A percentile compares a stretch with the other conserved stretches of the same genome.
Evolutionary conservation across 1,284 basidiomycete genomes (phyloP).

Genomic region (Veloboletus limbatus): DNA sequence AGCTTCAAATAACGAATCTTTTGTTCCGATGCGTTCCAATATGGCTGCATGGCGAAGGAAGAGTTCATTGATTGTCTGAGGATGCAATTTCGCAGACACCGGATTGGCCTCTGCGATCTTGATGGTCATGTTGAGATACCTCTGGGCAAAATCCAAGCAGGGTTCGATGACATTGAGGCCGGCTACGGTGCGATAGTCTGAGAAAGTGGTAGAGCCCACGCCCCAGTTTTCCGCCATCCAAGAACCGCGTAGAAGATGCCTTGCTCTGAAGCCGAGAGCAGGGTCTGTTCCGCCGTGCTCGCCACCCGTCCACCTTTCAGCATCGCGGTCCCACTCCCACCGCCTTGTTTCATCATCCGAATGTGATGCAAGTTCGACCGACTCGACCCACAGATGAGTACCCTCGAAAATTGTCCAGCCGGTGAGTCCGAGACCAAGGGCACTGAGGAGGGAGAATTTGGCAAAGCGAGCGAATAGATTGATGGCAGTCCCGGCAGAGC

Average conservation of each 20-base stretch:
- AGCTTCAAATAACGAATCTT: conserved; percentile 54
- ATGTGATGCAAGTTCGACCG: conserved; percentile 52
- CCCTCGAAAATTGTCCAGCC: conserved; percentile 52
- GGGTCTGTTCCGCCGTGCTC: conserved; percentile 70
- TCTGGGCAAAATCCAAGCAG: conserved; percentile 50
- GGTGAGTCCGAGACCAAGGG: conserved; percentile 40
- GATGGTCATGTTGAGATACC: conserved; percentile 54
- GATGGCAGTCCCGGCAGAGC: conserved; percentile 37
- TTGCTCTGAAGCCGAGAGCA: conserved; percentile 60
- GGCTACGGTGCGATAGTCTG: conserved; percentile 37
- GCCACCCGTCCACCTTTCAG: conserved; percentile 74
- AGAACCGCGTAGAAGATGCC: conserved; percentile 68
- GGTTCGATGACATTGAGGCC: conserved; percentile 49
- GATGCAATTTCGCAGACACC: conserved; percentile 40
- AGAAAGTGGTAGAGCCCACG: conserved; percentile 45
- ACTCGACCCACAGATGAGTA: conserved; percentile 71
- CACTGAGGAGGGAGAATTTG: conserved; percentile 40
- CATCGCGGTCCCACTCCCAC: conserved; percentile 76
- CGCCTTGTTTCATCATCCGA: conserved; percentile 49
- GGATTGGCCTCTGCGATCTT: conserved; percentile 42
- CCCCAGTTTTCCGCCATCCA: conserved; percentile 80
- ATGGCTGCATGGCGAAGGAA: conserved; percentile 60
- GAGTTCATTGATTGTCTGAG: conserved; percentile 58
- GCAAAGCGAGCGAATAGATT: conserved; percentile 40
- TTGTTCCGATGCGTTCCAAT: conserved; percentile 66